A percentile compares a stretch with the other conserved stretches of the same genome.
Conservation (phyloP, 164 flowering plant genomes). For the Berberis thunbergii region DNA sequence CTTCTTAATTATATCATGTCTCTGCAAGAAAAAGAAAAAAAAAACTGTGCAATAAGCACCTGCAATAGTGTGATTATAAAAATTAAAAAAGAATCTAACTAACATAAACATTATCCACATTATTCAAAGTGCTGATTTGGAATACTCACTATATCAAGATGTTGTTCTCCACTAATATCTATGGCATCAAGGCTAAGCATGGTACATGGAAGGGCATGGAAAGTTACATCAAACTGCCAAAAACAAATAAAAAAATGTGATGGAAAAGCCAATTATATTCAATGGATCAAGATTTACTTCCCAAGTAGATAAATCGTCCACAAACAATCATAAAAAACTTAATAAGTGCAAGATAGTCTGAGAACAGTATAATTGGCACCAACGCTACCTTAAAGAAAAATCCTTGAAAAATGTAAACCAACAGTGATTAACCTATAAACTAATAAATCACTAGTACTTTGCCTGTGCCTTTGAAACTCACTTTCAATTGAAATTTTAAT, state of each 20-base stretch:
- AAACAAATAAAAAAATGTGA: background rate
- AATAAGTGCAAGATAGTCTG: no score
- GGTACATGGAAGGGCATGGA: conserved; percentile 67
- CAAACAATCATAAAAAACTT: no score
- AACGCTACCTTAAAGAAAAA: no score
- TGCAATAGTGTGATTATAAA: no score
- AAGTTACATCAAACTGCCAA: conserved; percentile 81
- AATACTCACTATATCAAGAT: conserved; percentile 62
- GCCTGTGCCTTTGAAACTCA: no score
- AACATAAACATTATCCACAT: background rate
- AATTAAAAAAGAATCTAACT: background rate
- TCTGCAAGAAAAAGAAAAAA: background rate
- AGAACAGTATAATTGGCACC: no score
- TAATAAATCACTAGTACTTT: no score
- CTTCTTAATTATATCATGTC: conserved; percentile 59
- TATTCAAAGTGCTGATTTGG: background rate
- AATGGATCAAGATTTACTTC: background rate
- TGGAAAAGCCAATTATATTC: background rate
- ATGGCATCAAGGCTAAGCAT: conserved; percentile 70
- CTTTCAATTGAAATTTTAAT: no score
- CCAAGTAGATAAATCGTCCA: no score
- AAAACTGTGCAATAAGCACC: background rate
- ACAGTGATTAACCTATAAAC: no score
- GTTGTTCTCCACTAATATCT: conserved; percentile 86
- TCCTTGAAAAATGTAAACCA: no score